Evolutionary conservation across 1,284 basidiomycete species (phyloP).

Genomic region (Inonotus hispidus): DNA sequence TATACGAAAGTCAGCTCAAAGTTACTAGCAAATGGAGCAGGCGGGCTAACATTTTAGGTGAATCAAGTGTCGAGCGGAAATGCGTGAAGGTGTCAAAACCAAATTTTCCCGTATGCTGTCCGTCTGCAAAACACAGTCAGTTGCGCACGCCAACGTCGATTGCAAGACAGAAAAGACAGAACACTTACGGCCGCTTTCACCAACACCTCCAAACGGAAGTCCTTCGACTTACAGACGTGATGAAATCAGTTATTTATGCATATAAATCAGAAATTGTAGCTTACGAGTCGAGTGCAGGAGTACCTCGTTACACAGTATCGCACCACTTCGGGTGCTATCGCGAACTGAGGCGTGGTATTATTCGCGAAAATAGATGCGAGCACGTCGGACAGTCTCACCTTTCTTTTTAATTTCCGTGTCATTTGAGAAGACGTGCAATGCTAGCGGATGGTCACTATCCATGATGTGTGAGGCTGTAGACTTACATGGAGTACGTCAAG

Average conservation of each 20-base stretch:
- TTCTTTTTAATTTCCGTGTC: constrained; percentile 56
- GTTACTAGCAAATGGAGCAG: not conserved
- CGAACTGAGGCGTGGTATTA: constrained; percentile 40
- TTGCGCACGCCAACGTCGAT: not conserved
- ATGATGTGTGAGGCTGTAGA: not conserved
- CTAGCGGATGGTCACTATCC: constrained; percentile 66
- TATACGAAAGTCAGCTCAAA: constrained; percentile 28
- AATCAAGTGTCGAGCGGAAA: constrained; percentile 52
- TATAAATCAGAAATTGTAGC: constrained; percentile 20
- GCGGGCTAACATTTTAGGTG: constrained; percentile 51
- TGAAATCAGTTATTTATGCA: not conserved
- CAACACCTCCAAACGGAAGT: constrained; percentile 71
- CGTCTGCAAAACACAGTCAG: constrained; percentile 35
- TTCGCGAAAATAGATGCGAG: constrained; percentile 4
- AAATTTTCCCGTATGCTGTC: constrained; percentile 58
- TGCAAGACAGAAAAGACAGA: too few species aligned
- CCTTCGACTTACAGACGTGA: constrained; percentile 41
- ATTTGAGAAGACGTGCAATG: constrained; percentile 71
- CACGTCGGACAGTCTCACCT: constrained; percentile 32
- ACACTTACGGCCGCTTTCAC: constrained; percentile 63
- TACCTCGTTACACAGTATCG: constrained; percentile 62
- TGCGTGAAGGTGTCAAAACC: constrained; percentile 70
- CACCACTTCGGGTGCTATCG: constrained; percentile 62
- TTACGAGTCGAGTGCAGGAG: constrained; percentile 50
- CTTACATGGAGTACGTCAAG: not conserved